Evolutionary conservation across 148 eudicot species (phyloP).

Genomic region (Amaranthus cruentus): DNA sequence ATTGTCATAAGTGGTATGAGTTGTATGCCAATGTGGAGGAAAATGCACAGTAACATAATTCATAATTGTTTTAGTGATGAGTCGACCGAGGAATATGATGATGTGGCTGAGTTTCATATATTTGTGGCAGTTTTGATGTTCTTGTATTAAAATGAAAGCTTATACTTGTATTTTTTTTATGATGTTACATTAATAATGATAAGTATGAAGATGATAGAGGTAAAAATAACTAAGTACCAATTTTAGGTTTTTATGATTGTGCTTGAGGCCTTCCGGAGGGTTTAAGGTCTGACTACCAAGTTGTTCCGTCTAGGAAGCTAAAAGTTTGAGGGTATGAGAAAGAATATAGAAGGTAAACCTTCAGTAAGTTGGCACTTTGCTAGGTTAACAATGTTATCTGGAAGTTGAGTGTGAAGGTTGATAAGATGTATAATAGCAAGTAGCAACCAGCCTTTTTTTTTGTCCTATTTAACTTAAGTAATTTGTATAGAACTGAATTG

Average conservation of each 20-base stretch:
- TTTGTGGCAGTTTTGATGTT: neutral
- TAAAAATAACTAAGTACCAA: too few species aligned
- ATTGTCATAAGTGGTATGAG: too few species aligned
- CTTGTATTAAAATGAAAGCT: neutral
- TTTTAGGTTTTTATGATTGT: neutral
- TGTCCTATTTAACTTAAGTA: neutral
- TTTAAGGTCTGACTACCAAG: neutral
- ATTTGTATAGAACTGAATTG: too few species aligned
- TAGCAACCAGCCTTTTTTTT: neutral
- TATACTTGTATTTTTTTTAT: neutral
- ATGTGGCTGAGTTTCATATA: neutral
- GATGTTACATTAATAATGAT: neutral
- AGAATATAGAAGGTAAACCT: neutral
- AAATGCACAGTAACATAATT: too few species aligned
- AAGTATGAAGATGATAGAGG: neutral
- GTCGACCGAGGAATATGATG: neutral
- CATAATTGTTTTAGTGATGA: too few species aligned
- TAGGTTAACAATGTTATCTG: neutral
- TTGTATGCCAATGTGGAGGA: too few species aligned
- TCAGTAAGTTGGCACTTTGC: neutral
- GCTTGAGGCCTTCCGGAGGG: neutral
- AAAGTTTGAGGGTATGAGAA: neutral
- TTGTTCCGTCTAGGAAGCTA: neutral
- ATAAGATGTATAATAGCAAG: neutral
- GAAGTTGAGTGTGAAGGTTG: neutral